phyloP scores from a whole-genome alignment of 2,329 filamentous ascomycete species.

The Huntiella decipiens region DNA sequence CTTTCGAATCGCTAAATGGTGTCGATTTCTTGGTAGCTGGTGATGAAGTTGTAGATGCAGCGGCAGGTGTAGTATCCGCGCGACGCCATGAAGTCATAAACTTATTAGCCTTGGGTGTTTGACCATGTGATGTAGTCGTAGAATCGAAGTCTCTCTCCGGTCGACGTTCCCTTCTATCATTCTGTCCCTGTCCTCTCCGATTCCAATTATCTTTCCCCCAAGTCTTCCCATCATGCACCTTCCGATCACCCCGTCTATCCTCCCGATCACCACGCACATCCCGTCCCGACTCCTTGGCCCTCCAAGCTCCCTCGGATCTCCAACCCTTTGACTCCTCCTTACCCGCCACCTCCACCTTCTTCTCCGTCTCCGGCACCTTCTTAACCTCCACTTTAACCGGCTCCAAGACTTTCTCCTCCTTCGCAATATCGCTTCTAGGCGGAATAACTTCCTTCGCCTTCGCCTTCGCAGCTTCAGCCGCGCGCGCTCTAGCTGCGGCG shows the following conservation, averaged over 20 bases:
- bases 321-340: background rate
- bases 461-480: background rate
- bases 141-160: too few relatives aligned
- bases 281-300: background rate
- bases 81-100: slow-evolving; percentile 1
- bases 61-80: background rate
- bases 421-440: background rate
- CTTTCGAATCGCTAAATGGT: background rate
- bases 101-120: background rate
- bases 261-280: too few relatives aligned
- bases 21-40: background rate
- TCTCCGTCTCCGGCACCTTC: background rate
- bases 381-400: background rate
- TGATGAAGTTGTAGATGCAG: background rate
- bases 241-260: background rate
- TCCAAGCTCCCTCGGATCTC: background rate
- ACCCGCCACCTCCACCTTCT: background rate
- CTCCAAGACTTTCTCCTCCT: background rate
- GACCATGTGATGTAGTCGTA: background rate
- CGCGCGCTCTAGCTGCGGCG: slow-evolving; percentile 25
- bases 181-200: background rate
- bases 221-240: background rate
- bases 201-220: background rate
- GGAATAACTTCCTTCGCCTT: background rate
- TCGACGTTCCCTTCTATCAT: too few relatives aligned